Evolutionary conservation across 1,139 yeast genomes (phyloP).

Genomic region (Zygoascus hellenicus): DNA sequence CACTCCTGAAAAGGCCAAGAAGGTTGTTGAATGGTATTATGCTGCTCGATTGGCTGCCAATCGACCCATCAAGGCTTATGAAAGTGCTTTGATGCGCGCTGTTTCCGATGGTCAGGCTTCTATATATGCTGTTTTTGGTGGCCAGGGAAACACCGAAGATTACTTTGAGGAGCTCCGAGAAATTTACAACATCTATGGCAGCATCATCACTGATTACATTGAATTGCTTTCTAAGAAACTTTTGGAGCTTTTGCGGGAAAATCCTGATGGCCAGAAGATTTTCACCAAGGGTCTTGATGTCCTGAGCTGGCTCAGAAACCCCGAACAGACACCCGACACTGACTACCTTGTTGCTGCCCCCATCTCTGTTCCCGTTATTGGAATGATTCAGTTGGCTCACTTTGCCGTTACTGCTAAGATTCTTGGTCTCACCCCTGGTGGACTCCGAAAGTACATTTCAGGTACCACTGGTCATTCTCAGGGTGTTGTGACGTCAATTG

Average conservation of each 20-base stretch:
- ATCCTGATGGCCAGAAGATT: slow-evolving; percentile 76
- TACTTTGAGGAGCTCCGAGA: slow-evolving; percentile 95
- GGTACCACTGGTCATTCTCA: slow-evolving; percentile 99
- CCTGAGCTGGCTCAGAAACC: slow-evolving; percentile 76
- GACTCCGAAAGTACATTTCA: slow-evolving; percentile 59
- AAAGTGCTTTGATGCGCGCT: slow-evolving; percentile 59
- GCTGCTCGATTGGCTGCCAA: slow-evolving; percentile 48
- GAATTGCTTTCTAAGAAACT: slow-evolving; percentile 63
- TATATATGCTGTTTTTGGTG: slow-evolving; percentile 87
- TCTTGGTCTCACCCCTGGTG: slow-evolving; percentile 86
- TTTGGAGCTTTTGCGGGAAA: slow-evolving; percentile 60
- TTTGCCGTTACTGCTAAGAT: slow-evolving; percentile 82
- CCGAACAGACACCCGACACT: slow-evolving; percentile 82
- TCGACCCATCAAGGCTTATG: slow-evolving; percentile 49
- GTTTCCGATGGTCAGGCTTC: slow-evolving; percentile 53
- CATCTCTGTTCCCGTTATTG: slow-evolving; percentile 91
- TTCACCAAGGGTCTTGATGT: slow-evolving; percentile 93
- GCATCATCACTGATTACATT: slow-evolving; percentile 67
- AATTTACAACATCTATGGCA: slow-evolving; percentile 67
- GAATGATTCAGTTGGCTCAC: slow-evolving; percentile 91
- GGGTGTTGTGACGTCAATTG: slow-evolving; percentile 91
- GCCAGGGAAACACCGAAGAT: slow-evolving; percentile 98
- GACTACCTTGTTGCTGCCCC: slow-evolving; percentile 89
- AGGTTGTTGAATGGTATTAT: slow-evolving; percentile 67
- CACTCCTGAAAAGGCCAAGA: slow-evolving; percentile 62